Base-by-base conservation (phyloP, 164 flowering plant genomes). In the Akebia trifoliata region DNA sequence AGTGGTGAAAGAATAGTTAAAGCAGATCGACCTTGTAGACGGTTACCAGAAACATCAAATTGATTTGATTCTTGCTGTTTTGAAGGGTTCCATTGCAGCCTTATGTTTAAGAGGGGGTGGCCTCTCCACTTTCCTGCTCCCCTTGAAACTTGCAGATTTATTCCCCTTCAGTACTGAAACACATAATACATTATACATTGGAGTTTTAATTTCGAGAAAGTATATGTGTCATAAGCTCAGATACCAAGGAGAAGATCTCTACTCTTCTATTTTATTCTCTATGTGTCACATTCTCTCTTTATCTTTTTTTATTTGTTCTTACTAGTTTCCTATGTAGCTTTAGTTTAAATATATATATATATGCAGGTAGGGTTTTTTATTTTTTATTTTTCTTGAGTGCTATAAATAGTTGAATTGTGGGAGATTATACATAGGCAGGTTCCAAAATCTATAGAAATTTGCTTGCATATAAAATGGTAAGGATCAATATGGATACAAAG, bases 51-150 rank as follows among this genome's bases (percentile, higher is more conserved):
- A 64, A 50, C 54, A 60, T 59, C 45, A 69, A 53, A 9, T 52
- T 56, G 63, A 64, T 59, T 63, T 63, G 69, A 64, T 55, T 69
- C 54, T 64, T 60, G 45, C 61, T 55, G 73, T n/a, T 52, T 37
- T 40, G 42, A 54, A 50, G 31, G 37, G 50, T 56, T 56, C 52
- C 28, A 21, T 7, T 54, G 62, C 69, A 69, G 36, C 26, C 18
- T 26, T 31, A 34, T n/a, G n/a, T n/a, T 49, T 50, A 28, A 28
- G 17, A 42, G 37, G 15, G 22, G 25, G 44, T 37, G 44, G 37
- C 42, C 43, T 8, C 40, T 35, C 14, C 36, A n/a, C 20, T 7
- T 54, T 40, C 57, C 39, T 54, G n/a, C n/a, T n/a, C n/a, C n/a
- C 54, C 58, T 59, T 57, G 68, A 62, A 53, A 63, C 56, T 59